A percentile compares a stretch with the other conserved stretches of the same genome.
phyloP scores from a whole-genome alignment of 345 rosid genomes.

The Gossypium anomalum region DNA sequence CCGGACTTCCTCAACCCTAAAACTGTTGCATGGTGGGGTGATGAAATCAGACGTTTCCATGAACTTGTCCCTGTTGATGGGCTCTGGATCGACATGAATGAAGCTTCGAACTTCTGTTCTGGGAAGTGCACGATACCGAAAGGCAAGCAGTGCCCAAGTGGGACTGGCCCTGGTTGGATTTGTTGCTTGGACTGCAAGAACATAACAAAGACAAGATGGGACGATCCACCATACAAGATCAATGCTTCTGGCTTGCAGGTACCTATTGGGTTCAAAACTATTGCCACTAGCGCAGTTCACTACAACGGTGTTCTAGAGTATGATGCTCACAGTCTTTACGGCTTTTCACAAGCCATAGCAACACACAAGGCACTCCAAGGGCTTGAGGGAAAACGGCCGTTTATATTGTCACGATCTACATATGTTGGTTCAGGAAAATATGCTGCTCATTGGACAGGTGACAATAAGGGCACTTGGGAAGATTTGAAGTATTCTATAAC shows the following conservation, averaged over 20 bases:
- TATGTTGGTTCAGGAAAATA: slow-evolving; percentile 87
- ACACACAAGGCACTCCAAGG: slow-evolving; percentile 80
- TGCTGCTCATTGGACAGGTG: slow-evolving; percentile 98
- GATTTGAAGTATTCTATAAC: slow-evolving; percentile 81
- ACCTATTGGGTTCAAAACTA: slow-evolving; percentile 86
- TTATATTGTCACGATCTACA: slow-evolving; percentile 80
- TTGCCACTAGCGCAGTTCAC: slow-evolving; percentile 87
- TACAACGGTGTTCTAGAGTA: slow-evolving; percentile 87
- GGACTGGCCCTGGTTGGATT: slow-evolving; percentile 83
- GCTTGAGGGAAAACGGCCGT: slow-evolving; percentile 86
- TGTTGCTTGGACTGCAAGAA: slow-evolving; percentile 99
- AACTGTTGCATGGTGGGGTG: slow-evolving; percentile 91
- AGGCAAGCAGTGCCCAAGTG: slow-evolving; percentile 66
- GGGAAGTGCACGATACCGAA: slow-evolving; percentile 72
- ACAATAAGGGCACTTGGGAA: slow-evolving; percentile 91
- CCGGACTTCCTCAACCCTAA: slow-evolving; percentile 97
- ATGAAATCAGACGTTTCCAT: slow-evolving; percentile 84
- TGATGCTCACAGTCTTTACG: slow-evolving; percentile 89
- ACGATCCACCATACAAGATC: slow-evolving; percentile 94
- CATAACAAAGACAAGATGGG: slow-evolving; percentile 85
- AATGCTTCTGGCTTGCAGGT: slow-evolving; percentile 76
- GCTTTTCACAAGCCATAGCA: slow-evolving; percentile 82
- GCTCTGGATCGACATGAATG: slow-evolving; percentile 97
- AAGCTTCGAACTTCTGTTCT: slow-evolving; percentile 85
- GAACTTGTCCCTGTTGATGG: slow-evolving; percentile 88